phyloP scores from a whole-genome alignment of 805 yeast genomes.

The Zygoascus ofunaensis region DNA sequence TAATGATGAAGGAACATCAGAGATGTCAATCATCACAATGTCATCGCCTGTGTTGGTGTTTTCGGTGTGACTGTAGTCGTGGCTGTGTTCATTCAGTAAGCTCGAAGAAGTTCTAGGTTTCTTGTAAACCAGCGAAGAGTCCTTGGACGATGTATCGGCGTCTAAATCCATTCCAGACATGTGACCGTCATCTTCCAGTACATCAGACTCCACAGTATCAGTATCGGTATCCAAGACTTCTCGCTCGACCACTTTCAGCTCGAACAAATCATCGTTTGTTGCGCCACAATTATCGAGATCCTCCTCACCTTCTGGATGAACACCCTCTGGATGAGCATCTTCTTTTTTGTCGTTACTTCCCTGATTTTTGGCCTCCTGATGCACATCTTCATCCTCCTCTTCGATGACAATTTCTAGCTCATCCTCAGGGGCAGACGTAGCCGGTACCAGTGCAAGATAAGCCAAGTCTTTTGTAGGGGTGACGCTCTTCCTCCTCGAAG shows the following conservation, averaged over 20 bases:
- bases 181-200: neutral
- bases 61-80: too few relatives aligned
- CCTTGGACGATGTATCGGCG: neutral
- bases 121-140: neutral
- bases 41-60: neutral
- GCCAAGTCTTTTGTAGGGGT: constrained; percentile 80
- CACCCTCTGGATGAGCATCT: neutral
- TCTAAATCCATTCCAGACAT: neutral
- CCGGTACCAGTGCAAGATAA: constrained; percentile 60
- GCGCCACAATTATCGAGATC: neutral
- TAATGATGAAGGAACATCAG: neutral
- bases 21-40: neutral
- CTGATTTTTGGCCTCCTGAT: neutral
- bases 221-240: neutral
- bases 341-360: neutral
- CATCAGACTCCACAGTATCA: neutral
- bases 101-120: neutral
- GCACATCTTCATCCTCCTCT: constrained; percentile 5
- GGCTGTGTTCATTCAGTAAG: too few relatives aligned
- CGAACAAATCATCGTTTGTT: neutral
- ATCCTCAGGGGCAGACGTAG: constrained; percentile 24
- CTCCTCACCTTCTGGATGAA: neutral
- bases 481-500: constrained; percentile 52
- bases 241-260: neutral
- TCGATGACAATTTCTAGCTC: constrained; percentile 14